A percentile compares a stretch with the other conserved stretches of the same genome.
Evolutionary conservation across 805 yeast species (phyloP).

Genomic region (Pichia exigua): DNA sequence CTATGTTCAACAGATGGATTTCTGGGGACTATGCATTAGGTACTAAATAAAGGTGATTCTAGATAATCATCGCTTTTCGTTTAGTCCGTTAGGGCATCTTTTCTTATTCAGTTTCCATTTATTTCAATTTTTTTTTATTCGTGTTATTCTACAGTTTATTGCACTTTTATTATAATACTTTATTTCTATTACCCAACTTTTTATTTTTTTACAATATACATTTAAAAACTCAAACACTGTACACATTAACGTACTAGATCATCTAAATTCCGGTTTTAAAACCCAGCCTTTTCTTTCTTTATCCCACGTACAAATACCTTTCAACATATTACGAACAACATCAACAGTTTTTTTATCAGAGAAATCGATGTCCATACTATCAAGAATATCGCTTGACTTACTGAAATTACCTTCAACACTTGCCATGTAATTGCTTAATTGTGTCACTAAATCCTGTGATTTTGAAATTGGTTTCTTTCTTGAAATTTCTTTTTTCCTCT

Average conservation of each 20-base stretch:
- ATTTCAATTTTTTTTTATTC: background rate
- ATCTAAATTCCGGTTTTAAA: conserved; percentile 46
- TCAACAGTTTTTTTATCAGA: conserved; percentile 47
- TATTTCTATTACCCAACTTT: too few relatives aligned
- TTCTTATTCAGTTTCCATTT: too few relatives aligned
- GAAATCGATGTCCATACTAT: conserved; percentile 27
- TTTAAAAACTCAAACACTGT: background rate
- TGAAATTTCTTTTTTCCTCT: conserved; percentile 31
- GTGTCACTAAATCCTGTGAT: conserved; percentile 14
- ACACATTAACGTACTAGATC: background rate
- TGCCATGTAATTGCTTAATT: conserved; percentile 24
- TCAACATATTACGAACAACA: conserved; percentile 58
- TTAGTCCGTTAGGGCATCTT: too few relatives aligned
- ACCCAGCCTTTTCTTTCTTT: conserved; percentile 53
- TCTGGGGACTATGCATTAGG: conserved; percentile 41
- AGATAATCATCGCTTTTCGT: background rate
- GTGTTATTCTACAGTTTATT: background rate
- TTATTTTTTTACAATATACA: background rate
- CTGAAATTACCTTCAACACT: conserved; percentile 24
- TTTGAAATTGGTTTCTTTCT: background rate
- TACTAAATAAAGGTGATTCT: conserved; percentile 13
- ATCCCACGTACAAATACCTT: conserved; percentile 64
- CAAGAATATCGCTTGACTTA: conserved; percentile 25
- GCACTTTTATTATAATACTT: too few relatives aligned
- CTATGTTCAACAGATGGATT: conserved; percentile 72